Base-by-base conservation (phyloP, 805 yeast genomes). In the Ogataea minuta region DNA sequence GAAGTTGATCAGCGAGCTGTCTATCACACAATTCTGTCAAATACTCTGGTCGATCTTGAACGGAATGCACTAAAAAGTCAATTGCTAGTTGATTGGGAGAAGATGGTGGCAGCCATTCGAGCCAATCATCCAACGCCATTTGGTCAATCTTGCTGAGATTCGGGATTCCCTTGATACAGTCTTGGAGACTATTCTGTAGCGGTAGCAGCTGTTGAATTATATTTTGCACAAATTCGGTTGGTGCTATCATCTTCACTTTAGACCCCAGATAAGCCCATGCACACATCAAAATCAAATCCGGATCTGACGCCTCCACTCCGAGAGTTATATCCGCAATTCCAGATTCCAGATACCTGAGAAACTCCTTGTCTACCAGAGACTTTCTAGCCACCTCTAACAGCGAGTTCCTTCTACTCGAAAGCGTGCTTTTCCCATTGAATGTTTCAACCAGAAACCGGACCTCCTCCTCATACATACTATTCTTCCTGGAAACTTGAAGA, bases 401-500 rank as follows among this genome's bases (percentile, higher is more conserved):
- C 0, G 44, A 30, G 3, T 47, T 32, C 16, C 57, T 41, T 3
- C 45, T 49, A 6, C 40, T 39, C 1, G 52, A 31, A 2, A 39
- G 13, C 1, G 54, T 35, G 9, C 51, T 39, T 1, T 53, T 56
- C 8, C 25, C 7, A 6, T 35, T 27, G 9, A 50, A 32, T 38
- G 56, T 21, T 9, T 37, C 45, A 9, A 32, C 19, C 28, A 43
- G 38, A 30, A 46, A 50, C 7, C 26, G 24, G 6, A 56, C 16
- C 15, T 48, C 50, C 12, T 50, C 52, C 4, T 27, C 35, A 34
- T 36, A 46, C 21, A 42, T 46, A 29, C 31, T 48, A 41, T 40
- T 50, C 25, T 30, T 36, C n/a, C 76, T 76, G 39, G 60, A 56
- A 2, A 59, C 56, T 28, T 60, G 53, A 14, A 66, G 50, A 25